Evolutionary conservation across 2,329 filamentous ascomycete species (phyloP).

Genomic region (Fusarium sterilihyphosum): DNA sequence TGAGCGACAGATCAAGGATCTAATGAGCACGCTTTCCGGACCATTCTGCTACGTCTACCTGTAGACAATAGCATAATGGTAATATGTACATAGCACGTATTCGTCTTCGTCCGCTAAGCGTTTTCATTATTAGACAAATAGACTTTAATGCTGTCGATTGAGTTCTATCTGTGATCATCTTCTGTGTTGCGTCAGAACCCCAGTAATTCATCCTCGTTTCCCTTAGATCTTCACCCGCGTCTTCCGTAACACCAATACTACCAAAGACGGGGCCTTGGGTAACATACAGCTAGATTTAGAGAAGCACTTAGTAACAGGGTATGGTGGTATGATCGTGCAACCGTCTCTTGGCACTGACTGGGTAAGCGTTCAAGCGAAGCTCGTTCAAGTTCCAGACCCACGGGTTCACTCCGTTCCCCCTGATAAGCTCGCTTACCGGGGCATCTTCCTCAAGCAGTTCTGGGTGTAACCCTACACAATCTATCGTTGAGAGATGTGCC

Average conservation of each 20-base stretch:
- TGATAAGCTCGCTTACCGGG: background rate
- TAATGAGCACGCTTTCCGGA: slow-evolving; percentile 47
- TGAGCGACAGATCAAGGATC: slow-evolving; percentile 44
- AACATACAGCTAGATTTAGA: background rate
- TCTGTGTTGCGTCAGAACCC: background rate
- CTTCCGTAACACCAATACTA: background rate
- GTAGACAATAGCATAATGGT: slow-evolving; percentile 15
- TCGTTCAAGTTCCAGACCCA: background rate
- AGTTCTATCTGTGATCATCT: background rate
- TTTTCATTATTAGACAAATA: background rate
- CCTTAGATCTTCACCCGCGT: background rate
- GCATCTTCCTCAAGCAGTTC: background rate
- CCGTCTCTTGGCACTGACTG: background rate
- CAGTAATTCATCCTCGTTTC: background rate
- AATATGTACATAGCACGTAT: background rate
- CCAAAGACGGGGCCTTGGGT: background rate
- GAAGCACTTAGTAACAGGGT: background rate
- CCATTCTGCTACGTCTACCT: slow-evolving; percentile 50
- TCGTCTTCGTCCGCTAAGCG: slow-evolving; percentile 3
- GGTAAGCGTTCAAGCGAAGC: background rate
- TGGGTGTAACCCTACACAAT: background rate
- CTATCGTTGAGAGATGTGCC: background rate
- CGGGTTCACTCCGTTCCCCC: background rate
- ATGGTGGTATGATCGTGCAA: background rate
- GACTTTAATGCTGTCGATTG: background rate